Percentiles rank a stretch among this genome's conserved stretches.
Conservation (phyloP, 805 yeast genomes). For the Ascoidea tarda region DNA sequence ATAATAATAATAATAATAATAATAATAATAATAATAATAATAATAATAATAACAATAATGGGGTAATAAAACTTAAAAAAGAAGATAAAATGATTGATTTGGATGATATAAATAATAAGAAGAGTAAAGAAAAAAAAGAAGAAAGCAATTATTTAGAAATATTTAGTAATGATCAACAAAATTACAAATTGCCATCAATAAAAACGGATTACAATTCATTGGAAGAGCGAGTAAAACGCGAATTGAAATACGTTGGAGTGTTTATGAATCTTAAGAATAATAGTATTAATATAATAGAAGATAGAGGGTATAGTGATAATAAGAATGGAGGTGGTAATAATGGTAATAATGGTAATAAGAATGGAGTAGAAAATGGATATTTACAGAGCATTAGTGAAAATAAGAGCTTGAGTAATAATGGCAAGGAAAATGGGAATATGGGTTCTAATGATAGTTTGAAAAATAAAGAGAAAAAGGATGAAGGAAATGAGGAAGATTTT, state of each 20-base stretch:
- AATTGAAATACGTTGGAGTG: conserved; percentile 81
- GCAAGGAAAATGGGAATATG: conserved; percentile 4
- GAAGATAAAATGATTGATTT: conserved; percentile 9
- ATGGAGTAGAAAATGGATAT: conserved; percentile 8
- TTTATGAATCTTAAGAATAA: conserved; percentile 47
- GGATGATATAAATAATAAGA: conserved; percentile 13
- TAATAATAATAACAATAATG: conserved; percentile 9
- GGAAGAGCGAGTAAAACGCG: conserved; percentile 81
- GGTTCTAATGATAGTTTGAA: conserved; percentile 15
- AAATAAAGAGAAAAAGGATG: conserved; percentile 14
- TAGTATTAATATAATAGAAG: background rate
- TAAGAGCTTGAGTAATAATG: conserved; percentile 3
- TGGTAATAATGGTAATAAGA: conserved; percentile 7
- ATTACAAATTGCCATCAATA: conserved; percentile 30
- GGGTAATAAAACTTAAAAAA: conserved; percentile 10
- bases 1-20: conserved; percentile 10
- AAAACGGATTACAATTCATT: conserved; percentile 61
- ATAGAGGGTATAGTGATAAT: conserved; percentile 7
- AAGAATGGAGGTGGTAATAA: conserved; percentile 12
- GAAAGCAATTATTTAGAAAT: background rate
- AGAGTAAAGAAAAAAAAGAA: conserved; percentile 6
- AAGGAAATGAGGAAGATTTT: conserved; percentile 13
- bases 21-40: conserved; percentile 2
- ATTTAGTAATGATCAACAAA: conserved; percentile 18
- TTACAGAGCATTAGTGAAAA: background rate